Evolutionary conservation across 345 rosid species (phyloP), one percentile per base, ranked within the genome.

Genomic region (Hibiscus tridactylites): DNA sequence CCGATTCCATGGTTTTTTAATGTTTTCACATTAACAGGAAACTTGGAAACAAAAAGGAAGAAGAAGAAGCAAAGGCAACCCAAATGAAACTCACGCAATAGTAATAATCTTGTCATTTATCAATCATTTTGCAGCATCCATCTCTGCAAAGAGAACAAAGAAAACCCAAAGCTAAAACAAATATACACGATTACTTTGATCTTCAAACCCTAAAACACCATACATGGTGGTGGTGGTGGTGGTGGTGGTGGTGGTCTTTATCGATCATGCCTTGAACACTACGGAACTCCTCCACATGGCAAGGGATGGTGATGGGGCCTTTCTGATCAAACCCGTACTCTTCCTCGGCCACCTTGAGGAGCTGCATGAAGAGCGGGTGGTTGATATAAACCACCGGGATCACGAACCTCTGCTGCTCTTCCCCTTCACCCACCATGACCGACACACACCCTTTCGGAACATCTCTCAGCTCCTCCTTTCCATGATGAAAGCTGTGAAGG

Each of bases 291-390:
- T 91, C 87, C 0, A 91, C 91, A 39, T 85, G 84, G 80, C 97
- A 93, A 50, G 98, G 98, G 49, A 93, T 86, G 2, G 89, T 83
- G 79, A 93, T 86, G 12, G 91, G 96, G 1, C 98, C 98, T 37
- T 80, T 72, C 47, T 91, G 97, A 15, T 86, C 85, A 61, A 91
- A 93, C 1, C 96, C 98, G 56, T 74, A 91, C 78, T 89, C 94
- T 47, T 89, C 89, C 72, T 93, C 98, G 19, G 98, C 93, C 37
- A 79, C 93, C 76, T 88, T 87, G 53, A 93, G 71, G 1, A 91
- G 78, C 26, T 76, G 65, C 84, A 81, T 56, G 73, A 93, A 93
- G 53, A 87, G 86, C 70, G 95, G 97, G 71, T 91, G 97, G 65
- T 85, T 93, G 65, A 93, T 78, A 75, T 88, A 88, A 19, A 83